Evolutionary conservation across 371 early-diverging fungal genomes (phyloP).

Genomic region (Syncephalastrum racemosum): DNA sequence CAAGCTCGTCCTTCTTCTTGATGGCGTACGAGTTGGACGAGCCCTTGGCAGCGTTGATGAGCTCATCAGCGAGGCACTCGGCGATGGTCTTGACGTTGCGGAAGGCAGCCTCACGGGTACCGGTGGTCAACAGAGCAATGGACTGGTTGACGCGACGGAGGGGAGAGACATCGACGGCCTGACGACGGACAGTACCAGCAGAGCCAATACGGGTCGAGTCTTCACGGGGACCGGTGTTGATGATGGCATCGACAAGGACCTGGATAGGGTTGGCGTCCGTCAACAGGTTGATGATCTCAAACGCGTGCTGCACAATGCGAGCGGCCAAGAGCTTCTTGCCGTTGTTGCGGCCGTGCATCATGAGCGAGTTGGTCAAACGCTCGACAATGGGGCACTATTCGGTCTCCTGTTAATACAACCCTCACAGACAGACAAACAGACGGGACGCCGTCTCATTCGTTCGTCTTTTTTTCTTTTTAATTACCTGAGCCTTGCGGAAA

Average conservation of each 20-base stretch:
- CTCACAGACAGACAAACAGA: too few relatives aligned
- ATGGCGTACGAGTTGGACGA: conserved; percentile 99
- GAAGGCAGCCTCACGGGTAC: conserved; percentile 52
- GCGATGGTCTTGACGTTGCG: conserved; percentile 92
- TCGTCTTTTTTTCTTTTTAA: too few relatives aligned
- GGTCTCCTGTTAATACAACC: neutral
- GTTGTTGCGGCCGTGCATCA: conserved; percentile 99
- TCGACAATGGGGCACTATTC: conserved; percentile 97
- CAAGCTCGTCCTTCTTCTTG: conserved; percentile 99
- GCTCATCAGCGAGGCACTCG: conserved; percentile 99
- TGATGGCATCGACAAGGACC: conserved; percentile 98
- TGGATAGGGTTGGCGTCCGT: conserved; percentile 99
- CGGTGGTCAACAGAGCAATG: conserved; percentile 95
- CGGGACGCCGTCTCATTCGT: too few relatives aligned
- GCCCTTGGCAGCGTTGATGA: conserved; percentile 99
- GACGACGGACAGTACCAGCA: conserved; percentile 99
- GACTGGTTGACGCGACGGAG: conserved; percentile 99
- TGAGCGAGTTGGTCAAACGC: conserved; percentile 99
- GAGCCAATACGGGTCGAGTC: conserved; percentile 99
- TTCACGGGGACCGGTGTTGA: conserved; percentile 99
- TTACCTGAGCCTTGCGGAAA: conserved; percentile 97
- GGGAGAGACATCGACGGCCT: conserved; percentile 99
- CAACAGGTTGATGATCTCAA: conserved; percentile 98
- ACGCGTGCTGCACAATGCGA: conserved; percentile 99
- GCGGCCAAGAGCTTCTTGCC: conserved; percentile 99